Percentiles rank a stretch among this genome's conserved stretches.
Conservation (phyloP, 495 filamentous ascomycete species). For the Podospora fimiseda region DNA sequence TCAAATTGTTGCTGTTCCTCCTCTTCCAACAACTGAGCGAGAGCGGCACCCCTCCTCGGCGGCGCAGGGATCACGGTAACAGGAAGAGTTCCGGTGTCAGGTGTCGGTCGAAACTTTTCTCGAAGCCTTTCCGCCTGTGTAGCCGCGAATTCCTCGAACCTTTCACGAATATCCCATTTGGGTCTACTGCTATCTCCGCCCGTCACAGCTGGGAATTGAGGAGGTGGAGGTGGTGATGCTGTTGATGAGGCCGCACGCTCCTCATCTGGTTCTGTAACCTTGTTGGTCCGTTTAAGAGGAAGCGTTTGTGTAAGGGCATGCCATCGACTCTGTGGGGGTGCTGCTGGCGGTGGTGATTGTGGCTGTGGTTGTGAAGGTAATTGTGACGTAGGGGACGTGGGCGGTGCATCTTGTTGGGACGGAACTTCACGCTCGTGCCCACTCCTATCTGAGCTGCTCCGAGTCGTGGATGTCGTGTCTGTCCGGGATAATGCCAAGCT, state of each 20-base stretch:
- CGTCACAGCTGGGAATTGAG: too few relatives aligned
- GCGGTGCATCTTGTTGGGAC: neutral
- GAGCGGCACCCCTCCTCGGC: slow-evolving; percentile 37
- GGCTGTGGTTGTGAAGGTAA: slow-evolving; percentile 7
- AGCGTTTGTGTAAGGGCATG: slow-evolving; percentile 20
- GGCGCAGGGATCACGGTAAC: slow-evolving; percentile 46
- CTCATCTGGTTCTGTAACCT: too few relatives aligned
- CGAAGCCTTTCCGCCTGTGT: slow-evolving; percentile 41
- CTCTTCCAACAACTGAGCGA: slow-evolving; percentile 39
- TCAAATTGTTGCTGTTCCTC: slow-evolving; percentile 22
- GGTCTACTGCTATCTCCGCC: slow-evolving; percentile 10
- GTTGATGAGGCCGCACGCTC: slow-evolving; percentile 2
- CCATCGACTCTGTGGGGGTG: slow-evolving; percentile 20
- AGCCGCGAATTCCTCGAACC: slow-evolving; percentile 44
- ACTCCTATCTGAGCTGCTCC: slow-evolving; percentile 20
- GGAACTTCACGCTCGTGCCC: slow-evolving; percentile 10
- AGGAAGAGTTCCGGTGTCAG: slow-evolving; percentile 43
- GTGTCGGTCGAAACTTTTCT: slow-evolving; percentile 38
- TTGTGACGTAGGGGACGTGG: too few relatives aligned
- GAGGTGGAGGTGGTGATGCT: neutral
- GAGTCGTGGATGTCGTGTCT: slow-evolving; percentile 26
- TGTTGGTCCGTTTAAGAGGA: slow-evolving; percentile 12
- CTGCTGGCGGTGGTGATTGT: neutral
- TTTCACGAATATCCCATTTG: slow-evolving; percentile 39
- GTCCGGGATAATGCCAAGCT: slow-evolving; percentile 27